Conservation (phyloP, 495 filamentous ascomycete genomes). For the Xylaria curta region DNA sequence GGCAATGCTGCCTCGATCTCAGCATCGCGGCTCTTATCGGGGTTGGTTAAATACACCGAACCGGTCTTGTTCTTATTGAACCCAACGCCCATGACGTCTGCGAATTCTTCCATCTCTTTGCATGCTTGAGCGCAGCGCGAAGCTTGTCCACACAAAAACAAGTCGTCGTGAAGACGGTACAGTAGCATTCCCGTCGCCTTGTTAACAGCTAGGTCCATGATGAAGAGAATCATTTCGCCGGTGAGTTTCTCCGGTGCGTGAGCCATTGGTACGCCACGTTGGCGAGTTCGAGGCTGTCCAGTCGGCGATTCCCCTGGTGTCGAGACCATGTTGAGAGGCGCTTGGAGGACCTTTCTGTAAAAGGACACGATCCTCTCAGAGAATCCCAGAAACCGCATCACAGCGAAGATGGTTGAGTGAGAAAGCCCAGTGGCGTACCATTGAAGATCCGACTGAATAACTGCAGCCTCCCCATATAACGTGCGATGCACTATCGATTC, state of each 20-base stretch:
- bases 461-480: conserved; percentile 61
- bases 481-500: conserved; percentile 63
- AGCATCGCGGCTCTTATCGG: conserved; percentile 28
- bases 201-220: conserved; percentile 71
- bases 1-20: conserved; percentile 50
- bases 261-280: conserved; percentile 64
- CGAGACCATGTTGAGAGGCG: conserved; percentile 63
- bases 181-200: conserved; percentile 61
- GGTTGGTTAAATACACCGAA: conserved; percentile 52
- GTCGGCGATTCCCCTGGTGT: conserved; percentile 52
- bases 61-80: conserved; percentile 71
- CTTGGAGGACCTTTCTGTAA: conserved; percentile 65
- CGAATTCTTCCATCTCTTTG: conserved; percentile 62
- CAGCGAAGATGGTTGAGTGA: conserved; percentile 63
- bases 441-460: conserved; percentile 68
- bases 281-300: conserved; percentile 50
- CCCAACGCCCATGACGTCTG: conserved; percentile 61
- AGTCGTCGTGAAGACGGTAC: conserved; percentile 72
- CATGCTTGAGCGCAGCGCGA: conserved; percentile 63
- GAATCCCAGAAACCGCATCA: conserved; percentile 68
- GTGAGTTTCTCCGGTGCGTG: conserved; percentile 67
- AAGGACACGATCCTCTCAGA: conserved; percentile 64
- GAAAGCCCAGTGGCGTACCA: conserved; percentile 68
- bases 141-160: conserved; percentile 71
- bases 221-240: conserved; percentile 69